A percentile compares a stretch with the other conserved stretches of the same genome.
phyloP scores from a whole-genome alignment of 2,329 filamentous ascomycete genomes.

The Tolypocladium album region DNA sequence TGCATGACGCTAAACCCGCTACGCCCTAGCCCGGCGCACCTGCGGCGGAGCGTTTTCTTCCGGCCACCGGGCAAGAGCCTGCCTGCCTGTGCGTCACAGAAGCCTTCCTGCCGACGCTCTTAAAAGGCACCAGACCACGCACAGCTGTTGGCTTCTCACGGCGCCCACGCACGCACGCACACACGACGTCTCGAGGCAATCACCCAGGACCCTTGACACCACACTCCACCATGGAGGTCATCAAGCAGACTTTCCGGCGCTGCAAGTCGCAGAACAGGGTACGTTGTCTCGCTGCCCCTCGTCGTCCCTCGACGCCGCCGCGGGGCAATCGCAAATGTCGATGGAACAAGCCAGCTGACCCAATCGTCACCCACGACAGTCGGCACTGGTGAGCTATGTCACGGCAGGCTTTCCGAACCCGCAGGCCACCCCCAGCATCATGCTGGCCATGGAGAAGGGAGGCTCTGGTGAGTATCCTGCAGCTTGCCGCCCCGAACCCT shows the following conservation, averaged over 20 bases:
- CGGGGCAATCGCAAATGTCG: constrained; percentile 1
- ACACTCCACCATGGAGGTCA: constrained; percentile 37
- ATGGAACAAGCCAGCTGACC: not conserved
- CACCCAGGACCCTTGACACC: not conserved
- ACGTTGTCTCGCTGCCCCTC: constrained; percentile 22
- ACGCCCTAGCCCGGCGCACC: not conserved
- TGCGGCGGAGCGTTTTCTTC: not conserved
- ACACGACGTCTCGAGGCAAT: not conserved
- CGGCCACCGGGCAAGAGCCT: not conserved
- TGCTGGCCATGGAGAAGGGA: constrained; percentile 84
- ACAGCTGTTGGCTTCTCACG: not conserved
- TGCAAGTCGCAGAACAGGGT: constrained; percentile 51
- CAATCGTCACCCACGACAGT: constrained; percentile 29
- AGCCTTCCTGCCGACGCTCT: not conserved
- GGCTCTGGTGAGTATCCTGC: constrained; percentile 58
- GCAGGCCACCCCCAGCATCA: constrained; percentile 71
- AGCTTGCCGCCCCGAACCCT: not conserved
- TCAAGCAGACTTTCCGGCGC: constrained; percentile 48
- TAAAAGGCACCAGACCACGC: not conserved
- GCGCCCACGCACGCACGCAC: not conserved
- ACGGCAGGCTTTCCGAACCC: constrained; percentile 84
- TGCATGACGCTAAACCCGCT: not conserved
- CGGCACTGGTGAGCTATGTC: constrained; percentile 89
- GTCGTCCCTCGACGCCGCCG: constrained; percentile 12
- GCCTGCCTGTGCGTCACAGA: not conserved